Conservation (phyloP, 805 yeast genomes). For the Yamadazyma nakazawae region DNA sequence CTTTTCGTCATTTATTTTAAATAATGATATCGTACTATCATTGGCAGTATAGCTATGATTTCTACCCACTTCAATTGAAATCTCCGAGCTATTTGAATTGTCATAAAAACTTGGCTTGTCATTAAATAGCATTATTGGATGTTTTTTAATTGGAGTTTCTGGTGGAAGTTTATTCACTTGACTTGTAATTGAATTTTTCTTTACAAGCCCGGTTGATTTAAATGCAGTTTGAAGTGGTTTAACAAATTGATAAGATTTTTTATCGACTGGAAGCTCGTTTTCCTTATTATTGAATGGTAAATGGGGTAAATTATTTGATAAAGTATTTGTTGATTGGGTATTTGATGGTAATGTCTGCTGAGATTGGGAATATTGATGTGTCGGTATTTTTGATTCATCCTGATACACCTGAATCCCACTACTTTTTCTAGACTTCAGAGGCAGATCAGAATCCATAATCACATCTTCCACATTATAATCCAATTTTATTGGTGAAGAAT, state of each 20-base stretch:
- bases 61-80: constrained; percentile 41
- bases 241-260: constrained; percentile 55
- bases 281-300: constrained; percentile 33
- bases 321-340: constrained; percentile 21
- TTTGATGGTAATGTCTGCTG: constrained; percentile 1
- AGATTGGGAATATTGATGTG: not conserved
- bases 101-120: constrained; percentile 9
- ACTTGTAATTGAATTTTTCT: constrained; percentile 33
- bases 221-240: constrained; percentile 87
- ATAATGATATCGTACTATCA: constrained; percentile 33
- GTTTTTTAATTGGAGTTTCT: constrained; percentile 43
- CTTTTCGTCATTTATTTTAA: constrained; percentile 21
- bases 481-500: constrained; percentile 16
- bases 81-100: constrained; percentile 21
- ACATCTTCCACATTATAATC: constrained; percentile 28
- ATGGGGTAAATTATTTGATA: not conserved
- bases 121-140: constrained; percentile 35
- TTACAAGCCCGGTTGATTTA: constrained; percentile 68
- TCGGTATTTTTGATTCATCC: not conserved
- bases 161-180: constrained; percentile 34
- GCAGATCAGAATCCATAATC: constrained; percentile 26
- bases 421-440: constrained; percentile 26
- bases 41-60: constrained; percentile 16
- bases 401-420: not conserved
- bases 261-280: constrained; percentile 18